phyloP scores from a whole-genome alignment of 495 filamentous ascomycete species.

The Lophiotrema nucula region DNA sequence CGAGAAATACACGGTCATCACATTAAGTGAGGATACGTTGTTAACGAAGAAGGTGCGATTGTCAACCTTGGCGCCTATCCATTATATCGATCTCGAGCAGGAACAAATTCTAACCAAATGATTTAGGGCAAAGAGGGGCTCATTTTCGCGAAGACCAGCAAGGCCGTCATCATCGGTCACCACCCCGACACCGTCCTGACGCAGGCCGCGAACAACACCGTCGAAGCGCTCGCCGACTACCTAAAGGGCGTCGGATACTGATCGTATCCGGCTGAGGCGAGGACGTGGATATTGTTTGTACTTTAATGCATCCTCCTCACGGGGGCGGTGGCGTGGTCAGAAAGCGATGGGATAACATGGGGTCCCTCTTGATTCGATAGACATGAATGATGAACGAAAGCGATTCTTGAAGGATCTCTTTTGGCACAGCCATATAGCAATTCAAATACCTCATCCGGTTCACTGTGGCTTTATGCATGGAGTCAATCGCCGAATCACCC shows the following conservation, averaged over 20 bases:
- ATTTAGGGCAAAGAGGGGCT: constrained; percentile 77
- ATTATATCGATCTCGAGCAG: neutral
- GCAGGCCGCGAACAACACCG: constrained; percentile 61
- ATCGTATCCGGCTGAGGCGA: neutral
- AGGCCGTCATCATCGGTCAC: constrained; percentile 83
- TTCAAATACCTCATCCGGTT: too few relatives aligned
- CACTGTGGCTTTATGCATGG: too few relatives aligned
- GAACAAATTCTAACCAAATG: constrained; percentile 8
- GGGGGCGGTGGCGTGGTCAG: constrained; percentile 1
- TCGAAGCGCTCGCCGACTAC: constrained; percentile 73
- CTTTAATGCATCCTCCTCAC: constrained; percentile 34
- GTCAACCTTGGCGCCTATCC: neutral
- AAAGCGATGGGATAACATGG: neutral
- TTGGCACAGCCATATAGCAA: too few relatives aligned
- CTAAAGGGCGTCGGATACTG: constrained; percentile 70
- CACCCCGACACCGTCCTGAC: constrained; percentile 69
- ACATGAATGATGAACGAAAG: neutral
- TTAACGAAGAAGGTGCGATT: constrained; percentile 78
- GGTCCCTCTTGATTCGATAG: neutral
- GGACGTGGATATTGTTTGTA: constrained; percentile 12
- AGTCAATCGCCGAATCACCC: too few relatives aligned
- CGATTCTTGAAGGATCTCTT: too few relatives aligned
- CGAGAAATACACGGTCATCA: constrained; percentile 70
- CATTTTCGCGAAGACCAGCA: constrained; percentile 73
- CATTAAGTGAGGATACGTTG: constrained; percentile 71